Evolutionary conservation across 202 grass and related monocot species (phyloP).

Genomic region (Hordeum pubiflorum): DNA sequence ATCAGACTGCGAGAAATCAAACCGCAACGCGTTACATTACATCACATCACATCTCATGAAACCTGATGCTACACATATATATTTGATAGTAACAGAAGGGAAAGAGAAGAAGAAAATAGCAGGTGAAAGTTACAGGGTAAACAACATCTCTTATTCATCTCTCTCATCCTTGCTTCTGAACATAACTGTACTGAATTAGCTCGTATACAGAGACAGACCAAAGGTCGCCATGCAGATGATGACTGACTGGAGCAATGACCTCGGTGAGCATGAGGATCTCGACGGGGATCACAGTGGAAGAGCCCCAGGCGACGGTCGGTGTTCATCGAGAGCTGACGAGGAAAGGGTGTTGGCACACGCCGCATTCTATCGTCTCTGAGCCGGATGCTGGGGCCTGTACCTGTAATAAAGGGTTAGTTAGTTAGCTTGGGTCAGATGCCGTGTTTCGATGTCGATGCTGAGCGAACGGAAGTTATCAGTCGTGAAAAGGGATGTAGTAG

Average conservation of each 20-base stretch:
- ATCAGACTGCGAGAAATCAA: background rate
- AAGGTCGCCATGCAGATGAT: background rate
- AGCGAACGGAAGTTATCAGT: background rate
- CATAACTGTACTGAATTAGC: constrained; percentile 27
- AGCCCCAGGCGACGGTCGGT: background rate
- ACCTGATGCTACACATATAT: background rate
- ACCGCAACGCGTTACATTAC: background rate
- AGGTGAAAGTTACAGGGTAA: background rate
- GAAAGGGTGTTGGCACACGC: constrained; percentile 90
- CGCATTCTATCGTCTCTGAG: constrained; percentile 86
- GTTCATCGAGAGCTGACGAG: constrained; percentile 71
- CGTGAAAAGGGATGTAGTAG: background rate
- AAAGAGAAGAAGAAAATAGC: background rate
- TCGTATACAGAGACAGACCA: background rate
- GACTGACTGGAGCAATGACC: background rate
- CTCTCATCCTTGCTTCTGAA: background rate
- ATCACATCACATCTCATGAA: background rate
- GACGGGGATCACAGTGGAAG: background rate
- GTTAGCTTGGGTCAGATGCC: background rate
- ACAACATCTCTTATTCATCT: constrained; percentile 15
- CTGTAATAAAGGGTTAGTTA: constrained; percentile 26
- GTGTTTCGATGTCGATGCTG: background rate
- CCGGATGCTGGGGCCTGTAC: constrained; percentile 78
- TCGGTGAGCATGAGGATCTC: background rate
- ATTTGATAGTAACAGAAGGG: background rate